Conservation (phyloP, 2,329 filamentous ascomycete species). For the Zymoseptoria tritici region DNA sequence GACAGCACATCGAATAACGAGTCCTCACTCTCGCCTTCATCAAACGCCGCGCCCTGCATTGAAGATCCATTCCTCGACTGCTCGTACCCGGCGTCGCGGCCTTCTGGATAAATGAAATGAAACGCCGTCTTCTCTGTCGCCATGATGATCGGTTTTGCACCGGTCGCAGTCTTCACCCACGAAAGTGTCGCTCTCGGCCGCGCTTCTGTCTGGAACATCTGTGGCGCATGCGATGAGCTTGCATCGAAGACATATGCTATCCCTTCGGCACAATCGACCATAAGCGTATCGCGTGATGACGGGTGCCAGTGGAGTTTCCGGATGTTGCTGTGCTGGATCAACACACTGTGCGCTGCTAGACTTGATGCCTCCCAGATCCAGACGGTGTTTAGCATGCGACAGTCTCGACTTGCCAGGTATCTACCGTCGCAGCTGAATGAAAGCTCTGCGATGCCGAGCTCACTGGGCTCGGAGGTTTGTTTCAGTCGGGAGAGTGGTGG, state of each 20-base stretch:
- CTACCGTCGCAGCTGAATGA: conserved; percentile 22
- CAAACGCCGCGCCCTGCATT: conserved; percentile 8
- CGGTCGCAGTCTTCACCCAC: conserved; percentile 15
- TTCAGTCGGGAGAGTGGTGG: conserved; percentile 23
- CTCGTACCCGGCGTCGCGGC: conserved; percentile 11
- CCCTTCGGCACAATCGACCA: conserved; percentile 38
- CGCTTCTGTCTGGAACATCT: conserved; percentile 8
- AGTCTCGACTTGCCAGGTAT: conserved; percentile 27
- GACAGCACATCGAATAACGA: conserved; percentile 43
- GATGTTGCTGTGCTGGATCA: conserved; percentile 40
- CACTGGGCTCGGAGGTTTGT: conserved; percentile 27
- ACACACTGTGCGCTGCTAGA: conserved; percentile 32
- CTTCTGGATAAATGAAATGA: conserved; percentile 36
- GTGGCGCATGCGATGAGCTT: conserved; percentile 14
- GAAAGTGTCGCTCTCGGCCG: conserved; percentile 11
- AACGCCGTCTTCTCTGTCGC: conserved; percentile 33
- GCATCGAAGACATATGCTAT: conserved; percentile 35
- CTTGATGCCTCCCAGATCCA: conserved; percentile 42
- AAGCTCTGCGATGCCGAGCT: conserved; percentile 25
- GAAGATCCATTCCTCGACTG: neutral
- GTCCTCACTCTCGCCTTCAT: conserved; percentile 38
- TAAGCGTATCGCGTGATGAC: conserved; percentile 27
- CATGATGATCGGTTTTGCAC: conserved; percentile 29
- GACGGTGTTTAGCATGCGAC: conserved; percentile 34
- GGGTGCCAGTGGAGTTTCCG: conserved; percentile 41